Conservation (phyloP, 1,139 yeast genomes). For the Geotrichum histeridarum region DNA sequence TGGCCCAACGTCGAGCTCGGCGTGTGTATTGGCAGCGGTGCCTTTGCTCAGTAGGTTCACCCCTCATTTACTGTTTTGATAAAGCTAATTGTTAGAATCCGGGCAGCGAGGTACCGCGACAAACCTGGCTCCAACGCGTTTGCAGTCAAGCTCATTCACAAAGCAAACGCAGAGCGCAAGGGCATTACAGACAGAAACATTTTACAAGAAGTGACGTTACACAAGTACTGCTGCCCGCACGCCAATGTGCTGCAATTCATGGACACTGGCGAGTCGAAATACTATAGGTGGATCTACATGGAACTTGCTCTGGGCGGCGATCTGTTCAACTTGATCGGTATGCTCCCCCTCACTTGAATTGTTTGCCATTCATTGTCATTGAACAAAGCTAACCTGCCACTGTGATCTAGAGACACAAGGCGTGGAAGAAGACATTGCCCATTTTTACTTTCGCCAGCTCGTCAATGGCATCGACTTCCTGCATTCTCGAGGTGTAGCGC, state of each 20-base stretch:
- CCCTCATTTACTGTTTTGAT: background rate
- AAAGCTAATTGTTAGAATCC: constrained; percentile 1
- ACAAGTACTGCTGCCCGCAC: constrained; percentile 52
- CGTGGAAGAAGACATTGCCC: constrained; percentile 59
- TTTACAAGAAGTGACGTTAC: constrained; percentile 50
- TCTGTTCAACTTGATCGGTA: constrained; percentile 52
- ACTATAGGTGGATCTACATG: constrained; percentile 58
- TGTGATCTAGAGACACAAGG: constrained; percentile 63
- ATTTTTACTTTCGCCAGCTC: constrained; percentile 60
- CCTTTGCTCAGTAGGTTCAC: constrained; percentile 8
- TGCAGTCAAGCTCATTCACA: constrained; percentile 55
- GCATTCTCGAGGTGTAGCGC: constrained; percentile 73
- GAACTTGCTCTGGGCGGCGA: constrained; percentile 70
- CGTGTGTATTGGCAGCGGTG: constrained; percentile 4
- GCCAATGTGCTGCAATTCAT: constrained; percentile 52
- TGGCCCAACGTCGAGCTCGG: constrained; percentile 8
- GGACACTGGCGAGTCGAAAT: constrained; percentile 48
- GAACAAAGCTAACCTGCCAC: constrained; percentile 55
- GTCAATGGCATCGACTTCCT: constrained; percentile 52
- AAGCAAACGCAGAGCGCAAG: constrained; percentile 42
- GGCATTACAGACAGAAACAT: constrained; percentile 47
- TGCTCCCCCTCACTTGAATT: too few species aligned
- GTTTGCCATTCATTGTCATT: constrained; percentile 58
- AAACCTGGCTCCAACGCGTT: constrained; percentile 27
- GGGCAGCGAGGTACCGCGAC: constrained; percentile 12